Evolutionary conservation across 345 rosid species (phyloP).

Genomic region (Laguncularia racemosa): DNA sequence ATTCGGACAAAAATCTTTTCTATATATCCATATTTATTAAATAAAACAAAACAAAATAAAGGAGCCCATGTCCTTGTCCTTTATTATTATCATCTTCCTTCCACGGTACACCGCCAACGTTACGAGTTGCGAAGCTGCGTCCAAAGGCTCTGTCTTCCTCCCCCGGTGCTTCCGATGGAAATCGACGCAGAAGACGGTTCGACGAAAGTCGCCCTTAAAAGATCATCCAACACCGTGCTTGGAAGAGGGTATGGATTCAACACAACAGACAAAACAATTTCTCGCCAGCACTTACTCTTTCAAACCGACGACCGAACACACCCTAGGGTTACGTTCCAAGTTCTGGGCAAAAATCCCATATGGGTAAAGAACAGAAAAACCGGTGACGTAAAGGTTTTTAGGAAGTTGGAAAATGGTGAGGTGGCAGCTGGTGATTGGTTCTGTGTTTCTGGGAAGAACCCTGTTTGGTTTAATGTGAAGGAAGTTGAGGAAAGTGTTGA

Average conservation of each 20-base stretch:
- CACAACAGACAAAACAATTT: slow-evolving; percentile 44
- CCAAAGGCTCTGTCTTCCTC: neutral
- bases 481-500: slow-evolving; percentile 22
- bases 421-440: slow-evolving; percentile 44
- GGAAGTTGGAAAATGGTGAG: slow-evolving; percentile 43
- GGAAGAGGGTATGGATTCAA: slow-evolving; percentile 60
- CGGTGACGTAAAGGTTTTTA: slow-evolving; percentile 30
- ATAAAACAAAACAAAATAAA: too few species aligned
- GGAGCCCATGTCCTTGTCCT: neutral
- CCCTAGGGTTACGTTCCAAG: slow-evolving; percentile 45
- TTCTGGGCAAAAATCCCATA: slow-evolving; percentile 62
- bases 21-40: too few species aligned
- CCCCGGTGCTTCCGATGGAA: slow-evolving; percentile 34
- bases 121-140: neutral
- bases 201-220: slow-evolving; percentile 17
- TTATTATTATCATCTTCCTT: neutral
- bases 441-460: slow-evolving; percentile 43
- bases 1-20: too few species aligned
- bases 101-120: too few species aligned
- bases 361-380: slow-evolving; percentile 39
- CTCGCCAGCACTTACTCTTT: slow-evolving; percentile 55
- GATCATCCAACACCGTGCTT: slow-evolving; percentile 19
- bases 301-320: slow-evolving; percentile 7
- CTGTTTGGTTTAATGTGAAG: slow-evolving; percentile 51
- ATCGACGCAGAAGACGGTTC: slow-evolving; percentile 63